A percentile compares a stretch with the other conserved stretches of the same genome.
These are phyloP conservation scores for Coemansia sp. DNA, from an alignment of 371 early-diverging fungal genomes.

Conservation along the genomic window DNA sequence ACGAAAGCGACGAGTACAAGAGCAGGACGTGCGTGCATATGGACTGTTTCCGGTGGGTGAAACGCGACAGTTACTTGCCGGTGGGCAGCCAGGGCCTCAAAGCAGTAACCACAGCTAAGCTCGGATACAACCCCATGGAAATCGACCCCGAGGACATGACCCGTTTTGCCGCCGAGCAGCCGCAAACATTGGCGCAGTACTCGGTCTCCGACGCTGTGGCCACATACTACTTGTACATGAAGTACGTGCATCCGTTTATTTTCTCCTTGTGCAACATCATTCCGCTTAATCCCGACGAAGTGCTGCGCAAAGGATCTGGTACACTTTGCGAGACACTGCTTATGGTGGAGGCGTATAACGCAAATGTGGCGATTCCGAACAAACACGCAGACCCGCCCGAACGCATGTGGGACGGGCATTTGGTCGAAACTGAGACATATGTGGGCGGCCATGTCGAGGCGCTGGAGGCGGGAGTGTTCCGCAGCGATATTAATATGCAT, in stretches of 20 bases:
- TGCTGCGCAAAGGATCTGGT: constrained; percentile 96
- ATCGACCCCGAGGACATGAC: constrained; percentile 99
- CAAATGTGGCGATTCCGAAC: constrained; percentile 94
- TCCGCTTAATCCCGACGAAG: constrained; percentile 96
- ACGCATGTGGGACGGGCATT: constrained; percentile 85
- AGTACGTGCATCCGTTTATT: constrained; percentile 99
- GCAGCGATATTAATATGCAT: constrained; percentile 92
- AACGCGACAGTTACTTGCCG: constrained; percentile 98
- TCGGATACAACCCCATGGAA: constrained; percentile 98
- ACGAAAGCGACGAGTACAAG: constrained; percentile 84
- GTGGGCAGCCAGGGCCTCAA: constrained; percentile 97
- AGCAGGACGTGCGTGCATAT: constrained; percentile 91
- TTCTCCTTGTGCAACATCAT: constrained; percentile 99
- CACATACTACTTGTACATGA: constrained; percentile 98
- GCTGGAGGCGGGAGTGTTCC: constrained; percentile 96
- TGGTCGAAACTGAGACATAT: constrained; percentile 95
- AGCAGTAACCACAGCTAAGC: constrained; percentile 94
- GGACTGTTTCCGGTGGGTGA: constrained; percentile 99
- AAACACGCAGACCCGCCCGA: constrained; percentile 79
- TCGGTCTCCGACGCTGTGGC: constrained; percentile 99
- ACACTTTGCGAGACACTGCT: constrained; percentile 97
- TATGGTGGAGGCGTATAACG: constrained; percentile 95
- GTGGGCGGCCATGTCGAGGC: constrained; percentile 99
- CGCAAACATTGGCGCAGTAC: constrained; percentile 97
- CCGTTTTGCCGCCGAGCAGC: constrained; percentile 88